Conservation (phyloP, 805 yeast species). For the Candida namnaoensis region DNA sequence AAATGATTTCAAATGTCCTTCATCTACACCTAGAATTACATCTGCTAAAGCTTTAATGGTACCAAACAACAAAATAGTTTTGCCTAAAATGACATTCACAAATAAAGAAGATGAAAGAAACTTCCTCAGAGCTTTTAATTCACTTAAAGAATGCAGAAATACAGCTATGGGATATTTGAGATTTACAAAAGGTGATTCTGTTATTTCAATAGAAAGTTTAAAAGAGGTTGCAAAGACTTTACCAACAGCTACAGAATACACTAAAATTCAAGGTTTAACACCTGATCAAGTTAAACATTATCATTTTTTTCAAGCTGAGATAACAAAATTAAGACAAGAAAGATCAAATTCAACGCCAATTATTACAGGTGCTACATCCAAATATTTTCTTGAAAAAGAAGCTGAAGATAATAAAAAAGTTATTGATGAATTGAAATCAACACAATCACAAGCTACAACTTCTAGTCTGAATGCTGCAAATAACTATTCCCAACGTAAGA, state of each 20-base stretch:
- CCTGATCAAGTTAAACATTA: conserved; percentile 21
- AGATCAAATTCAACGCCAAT: not conserved
- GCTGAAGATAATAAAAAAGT: conserved; percentile 8
- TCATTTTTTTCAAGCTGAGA: conserved; percentile 24
- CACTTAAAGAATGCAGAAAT: conserved; percentile 32
- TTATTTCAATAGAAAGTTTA: conserved; percentile 31
- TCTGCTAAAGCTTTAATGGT: not conserved
- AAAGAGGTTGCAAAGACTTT: conserved; percentile 46
- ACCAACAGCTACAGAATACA: conserved; percentile 43
- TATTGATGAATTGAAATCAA: conserved; percentile 13
- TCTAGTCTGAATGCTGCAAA: not conserved
- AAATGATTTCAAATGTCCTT: conserved; percentile 10
- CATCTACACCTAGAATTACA: conserved; percentile 11
- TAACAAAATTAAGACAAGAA: not conserved
- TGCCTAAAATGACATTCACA: conserved; percentile 9
- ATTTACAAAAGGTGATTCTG: conserved; percentile 22
- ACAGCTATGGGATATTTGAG: conserved; percentile 32
- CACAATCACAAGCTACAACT: conserved; percentile 5
- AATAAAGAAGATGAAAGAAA: conserved; percentile 12
- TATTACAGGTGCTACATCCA: conserved; percentile 8
- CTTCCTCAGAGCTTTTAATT: conserved; percentile 10
- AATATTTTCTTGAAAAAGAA: conserved; percentile 8
- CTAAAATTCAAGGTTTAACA: conserved; percentile 24
- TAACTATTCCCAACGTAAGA: not conserved
- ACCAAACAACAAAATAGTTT: conserved; percentile 14